Evolutionary conservation across 208 protist genomes (phyloP).

Genomic region (Lotmaria passim): DNA sequence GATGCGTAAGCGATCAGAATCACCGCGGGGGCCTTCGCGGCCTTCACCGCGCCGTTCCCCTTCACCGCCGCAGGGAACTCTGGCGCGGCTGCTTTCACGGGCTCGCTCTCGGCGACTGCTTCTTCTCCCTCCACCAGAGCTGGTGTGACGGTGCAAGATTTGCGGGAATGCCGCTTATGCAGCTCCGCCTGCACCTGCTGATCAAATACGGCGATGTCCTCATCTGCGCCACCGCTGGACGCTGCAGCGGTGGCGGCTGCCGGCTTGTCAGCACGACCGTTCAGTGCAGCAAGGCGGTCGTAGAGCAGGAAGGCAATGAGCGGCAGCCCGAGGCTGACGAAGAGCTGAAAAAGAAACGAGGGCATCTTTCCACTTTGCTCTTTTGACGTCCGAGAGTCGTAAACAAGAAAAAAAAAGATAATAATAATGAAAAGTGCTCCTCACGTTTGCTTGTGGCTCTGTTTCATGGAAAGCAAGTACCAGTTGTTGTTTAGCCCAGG

Average conservation of each 20-base stretch:
- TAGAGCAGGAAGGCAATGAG: slow-evolving; percentile 19
- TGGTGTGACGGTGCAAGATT: too few species aligned
- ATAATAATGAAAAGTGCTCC: too few species aligned
- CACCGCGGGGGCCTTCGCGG: slow-evolving; percentile 13
- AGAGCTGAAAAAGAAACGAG: slow-evolving; percentile 24
- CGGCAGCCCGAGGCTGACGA: slow-evolving; percentile 21
- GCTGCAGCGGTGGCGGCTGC: background rate
- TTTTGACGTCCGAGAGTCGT: background rate
- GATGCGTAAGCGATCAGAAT: slow-evolving; percentile 79
- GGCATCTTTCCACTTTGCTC: slow-evolving; percentile 9
- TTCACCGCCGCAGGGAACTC: background rate
- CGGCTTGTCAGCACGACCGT: background rate
- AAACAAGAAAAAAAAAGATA: slow-evolving; percentile 1
- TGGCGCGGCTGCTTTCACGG: background rate
- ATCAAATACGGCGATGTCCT: background rate
- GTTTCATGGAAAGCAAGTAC: too few species aligned
- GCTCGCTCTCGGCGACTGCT: background rate
- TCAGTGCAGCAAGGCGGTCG: slow-evolving; percentile 18
- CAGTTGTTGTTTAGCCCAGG: too few species aligned
- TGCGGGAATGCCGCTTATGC: slow-evolving; percentile 10
- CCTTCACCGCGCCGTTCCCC: background rate
- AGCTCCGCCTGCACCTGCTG: slow-evolving; percentile 15
- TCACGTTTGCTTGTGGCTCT: too few species aligned
- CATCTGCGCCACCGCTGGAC: background rate
- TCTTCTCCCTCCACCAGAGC: too few species aligned